Percentiles rank a stretch among this genome's conserved stretches.
These are phyloP conservation scores for Globisporangium paddicum DNA, from an alignment of 352 stramenopile species.

Conservation along the genomic window DNA sequence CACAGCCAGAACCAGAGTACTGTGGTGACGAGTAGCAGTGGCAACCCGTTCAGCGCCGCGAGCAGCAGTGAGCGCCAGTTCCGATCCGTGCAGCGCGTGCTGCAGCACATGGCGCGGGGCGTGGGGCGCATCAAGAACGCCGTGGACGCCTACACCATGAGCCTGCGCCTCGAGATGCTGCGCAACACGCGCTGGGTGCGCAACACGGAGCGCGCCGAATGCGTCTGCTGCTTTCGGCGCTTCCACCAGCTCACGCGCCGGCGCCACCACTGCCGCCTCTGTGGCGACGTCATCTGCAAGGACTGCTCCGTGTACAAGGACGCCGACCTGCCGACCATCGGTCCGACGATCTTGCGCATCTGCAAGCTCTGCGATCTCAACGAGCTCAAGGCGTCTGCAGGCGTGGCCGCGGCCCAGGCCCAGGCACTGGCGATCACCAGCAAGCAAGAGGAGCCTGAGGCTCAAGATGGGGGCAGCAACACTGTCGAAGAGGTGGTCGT, in stretches of 20 bases:
- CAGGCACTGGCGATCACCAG: not conserved
- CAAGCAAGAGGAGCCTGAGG: not conserved
- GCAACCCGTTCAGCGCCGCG: conserved; percentile 8
- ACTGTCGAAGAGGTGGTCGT: not conserved
- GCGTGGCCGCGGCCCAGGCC: conserved; percentile 9
- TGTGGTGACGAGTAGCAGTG: conserved; percentile 13
- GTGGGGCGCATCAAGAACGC: conserved; percentile 51
- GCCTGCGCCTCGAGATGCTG: conserved; percentile 48
- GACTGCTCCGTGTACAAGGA: conserved; percentile 73
- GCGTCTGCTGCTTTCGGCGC: conserved; percentile 52
- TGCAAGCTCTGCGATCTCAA: conserved; percentile 51
- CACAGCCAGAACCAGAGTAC: conserved; percentile 5
- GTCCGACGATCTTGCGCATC: conserved; percentile 58
- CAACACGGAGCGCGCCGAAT: conserved; percentile 49
- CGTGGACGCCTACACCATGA: conserved; percentile 60
- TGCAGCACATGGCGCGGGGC: conserved; percentile 50
- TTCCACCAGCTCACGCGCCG: conserved; percentile 67
- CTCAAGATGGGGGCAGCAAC: not conserved
- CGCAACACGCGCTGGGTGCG: conserved; percentile 47
- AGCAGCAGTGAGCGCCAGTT: conserved; percentile 56
- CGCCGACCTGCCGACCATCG: conserved; percentile 57
- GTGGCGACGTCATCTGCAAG: conserved; percentile 70
- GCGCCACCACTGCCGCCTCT: conserved; percentile 73
- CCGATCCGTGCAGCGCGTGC: conserved; percentile 46
- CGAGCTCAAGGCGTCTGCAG: conserved; percentile 15